Conservation (phyloP, 805 yeast genomes). For the Ogataea chonburiensis region DNA sequence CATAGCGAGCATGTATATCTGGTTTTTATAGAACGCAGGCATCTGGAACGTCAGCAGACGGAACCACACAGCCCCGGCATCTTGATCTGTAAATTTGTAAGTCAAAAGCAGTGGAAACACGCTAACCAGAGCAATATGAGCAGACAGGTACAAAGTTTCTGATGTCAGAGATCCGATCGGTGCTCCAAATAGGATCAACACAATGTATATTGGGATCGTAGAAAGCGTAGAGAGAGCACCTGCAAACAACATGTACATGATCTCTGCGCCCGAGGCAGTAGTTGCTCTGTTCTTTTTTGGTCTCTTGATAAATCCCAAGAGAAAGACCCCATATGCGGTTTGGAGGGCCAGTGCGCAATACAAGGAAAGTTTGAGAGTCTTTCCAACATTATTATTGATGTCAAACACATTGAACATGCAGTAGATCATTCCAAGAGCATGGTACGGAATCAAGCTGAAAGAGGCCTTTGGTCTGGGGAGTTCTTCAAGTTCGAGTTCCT, state of each 20-base stretch:
- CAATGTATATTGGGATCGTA: constrained; percentile 39
- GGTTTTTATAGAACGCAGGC: constrained; percentile 29
- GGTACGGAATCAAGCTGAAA: constrained; percentile 32
- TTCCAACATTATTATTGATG: constrained; percentile 30
- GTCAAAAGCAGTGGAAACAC: constrained; percentile 62
- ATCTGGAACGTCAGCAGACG: constrained; percentile 32
- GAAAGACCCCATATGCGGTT: constrained; percentile 34
- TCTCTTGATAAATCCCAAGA: constrained; percentile 34
- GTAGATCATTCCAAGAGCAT: constrained; percentile 25
- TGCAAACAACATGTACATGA: constrained; percentile 31
- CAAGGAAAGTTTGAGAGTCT: constrained; percentile 29
- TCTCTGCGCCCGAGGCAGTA: constrained; percentile 20
- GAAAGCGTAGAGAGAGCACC: constrained; percentile 34
- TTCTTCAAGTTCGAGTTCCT: constrained; percentile 5
- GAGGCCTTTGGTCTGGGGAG: constrained; percentile 21
- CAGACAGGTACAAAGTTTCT: constrained; percentile 60
- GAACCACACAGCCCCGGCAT: constrained; percentile 28
- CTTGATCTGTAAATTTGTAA: constrained; percentile 42
- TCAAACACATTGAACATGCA: constrained; percentile 34
- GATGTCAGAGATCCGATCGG: constrained; percentile 55
- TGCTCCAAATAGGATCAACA: constrained; percentile 72
- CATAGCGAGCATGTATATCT: constrained; percentile 39
- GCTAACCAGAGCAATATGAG: constrained; percentile 59
- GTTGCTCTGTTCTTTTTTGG: constrained; percentile 17
- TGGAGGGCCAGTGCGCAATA: constrained; percentile 37